Evolutionary conservation across 306 rosid genomes (phyloP), one percentile per base, ranked within the genome.

Genomic region (Hylodesmum podocarpum): DNA sequence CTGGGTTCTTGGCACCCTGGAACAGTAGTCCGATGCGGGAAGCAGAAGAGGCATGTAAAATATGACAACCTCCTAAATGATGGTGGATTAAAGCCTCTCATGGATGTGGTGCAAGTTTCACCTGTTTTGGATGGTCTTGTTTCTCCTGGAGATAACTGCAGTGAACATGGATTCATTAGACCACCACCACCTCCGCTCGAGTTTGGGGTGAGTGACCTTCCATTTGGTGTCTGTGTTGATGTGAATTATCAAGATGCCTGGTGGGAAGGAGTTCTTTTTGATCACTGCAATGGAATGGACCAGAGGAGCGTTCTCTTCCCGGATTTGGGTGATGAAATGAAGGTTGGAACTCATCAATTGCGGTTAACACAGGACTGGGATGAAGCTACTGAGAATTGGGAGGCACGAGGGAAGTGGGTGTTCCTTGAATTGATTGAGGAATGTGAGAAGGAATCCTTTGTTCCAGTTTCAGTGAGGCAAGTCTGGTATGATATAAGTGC

Each of bases 201-300:
- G 19, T 81, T 84, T 31, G 51, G 63, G 41, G 41, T 4, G 37
- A 78, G 55, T 72, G 78, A 54, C 33, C 82, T 95, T 79, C 75
- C 73, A 6, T 92, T 82, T 50, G 98, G 96, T 69, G 70, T 86
- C 0, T 92, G 96, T 70, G 94, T 95, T 28, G 99, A 92, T 69
- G 97, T 80, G 22, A 51, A 43, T 71, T 85, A 88, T 59, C 75
- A 53, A 49, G 97, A 95, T 1, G 97, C 91, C 12, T 92, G 97
- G 97, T 90, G 99, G 99, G 97, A 95, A 84, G 97, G 99, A 4
- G 97, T 95, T 19, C 22, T 95, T 21, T 92, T 89, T 58, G 99
- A 95, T 59, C 85, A 67, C 1, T 77, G 66, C 25, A 70, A 88
- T 19, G 97, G 90, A 75, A 66, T 28, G 13, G 69, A 88, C 36